A percentile compares a stretch with the other conserved stretches of the same genome.
Evolutionary conservation across 441 rosid species (phyloP).

Genomic region (Erysimum cheiri): DNA sequence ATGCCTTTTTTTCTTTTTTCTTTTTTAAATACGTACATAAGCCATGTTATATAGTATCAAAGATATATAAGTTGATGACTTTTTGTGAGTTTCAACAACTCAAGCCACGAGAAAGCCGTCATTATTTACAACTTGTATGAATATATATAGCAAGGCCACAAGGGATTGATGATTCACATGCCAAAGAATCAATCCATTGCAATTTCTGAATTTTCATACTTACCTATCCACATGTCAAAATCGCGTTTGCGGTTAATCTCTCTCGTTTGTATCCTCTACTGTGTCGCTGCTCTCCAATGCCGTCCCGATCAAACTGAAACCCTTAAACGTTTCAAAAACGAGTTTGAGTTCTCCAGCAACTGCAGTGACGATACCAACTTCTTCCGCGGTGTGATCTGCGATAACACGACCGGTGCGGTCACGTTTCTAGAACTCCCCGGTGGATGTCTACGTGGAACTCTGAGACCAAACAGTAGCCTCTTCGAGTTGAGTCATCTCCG

Average conservation of each 20-base stretch:
- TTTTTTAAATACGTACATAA: too few relatives aligned
- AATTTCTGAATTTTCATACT: background rate
- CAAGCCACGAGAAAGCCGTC: background rate
- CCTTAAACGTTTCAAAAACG: constrained; percentile 13
- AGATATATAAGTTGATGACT: background rate
- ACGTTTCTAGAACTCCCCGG: constrained; percentile 3
- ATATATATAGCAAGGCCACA: background rate
- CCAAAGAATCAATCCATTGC: background rate
- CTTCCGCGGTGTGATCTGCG: constrained; percentile 10
- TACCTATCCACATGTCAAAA: constrained; percentile 2
- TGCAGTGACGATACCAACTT: constrained; percentile 2
- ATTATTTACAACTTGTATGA: background rate
- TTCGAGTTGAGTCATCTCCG: constrained; percentile 33
- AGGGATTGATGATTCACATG: background rate
- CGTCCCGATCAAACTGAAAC: constrained; percentile 30
- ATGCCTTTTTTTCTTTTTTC: too few relatives aligned
- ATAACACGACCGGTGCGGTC: constrained; percentile 23
- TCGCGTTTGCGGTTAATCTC: constrained; percentile 10
- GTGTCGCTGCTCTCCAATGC: constrained; percentile 8
- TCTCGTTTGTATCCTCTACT: constrained; percentile 9
- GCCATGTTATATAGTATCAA: too few relatives aligned
- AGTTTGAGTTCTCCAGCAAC: constrained; percentile 11
- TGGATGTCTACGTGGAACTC: constrained; percentile 31
- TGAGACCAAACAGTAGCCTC: constrained; percentile 31
- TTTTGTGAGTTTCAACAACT: background rate